phyloP scores from a whole-genome alignment of 306 rosid species.

The Fagus sylvatica region DNA sequence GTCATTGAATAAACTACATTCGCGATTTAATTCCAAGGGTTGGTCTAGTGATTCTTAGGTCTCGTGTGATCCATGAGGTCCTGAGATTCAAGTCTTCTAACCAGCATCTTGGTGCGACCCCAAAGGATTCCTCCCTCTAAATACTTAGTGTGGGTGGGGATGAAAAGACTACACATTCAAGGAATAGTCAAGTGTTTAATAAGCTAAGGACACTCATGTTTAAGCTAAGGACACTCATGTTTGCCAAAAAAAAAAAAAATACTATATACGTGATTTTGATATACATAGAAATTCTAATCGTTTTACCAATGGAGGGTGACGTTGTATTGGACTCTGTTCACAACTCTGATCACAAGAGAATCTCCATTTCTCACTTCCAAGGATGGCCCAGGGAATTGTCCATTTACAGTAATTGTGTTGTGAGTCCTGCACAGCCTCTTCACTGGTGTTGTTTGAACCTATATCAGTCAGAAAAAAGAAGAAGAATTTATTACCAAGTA shows the following conservation, averaged over 20 bases:
- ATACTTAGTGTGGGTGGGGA: too few species aligned
- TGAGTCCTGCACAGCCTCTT: conserved; percentile 58
- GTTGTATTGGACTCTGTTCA: conserved; percentile 41
- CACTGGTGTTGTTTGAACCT: conserved; percentile 48
- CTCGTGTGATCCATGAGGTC: too few species aligned
- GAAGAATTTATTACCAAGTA: background rate
- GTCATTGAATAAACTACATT: conserved; percentile 31
- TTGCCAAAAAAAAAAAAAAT: too few species aligned
- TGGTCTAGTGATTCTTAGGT: too few species aligned
- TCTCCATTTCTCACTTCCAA: conserved; percentile 56
- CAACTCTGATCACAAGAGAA: conserved; percentile 40
- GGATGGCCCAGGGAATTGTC: conserved; percentile 56
- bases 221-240: too few species aligned
- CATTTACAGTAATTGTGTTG: conserved; percentile 47
- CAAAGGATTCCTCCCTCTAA: too few species aligned
- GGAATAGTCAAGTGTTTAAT: too few species aligned
- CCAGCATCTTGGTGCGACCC: too few species aligned
- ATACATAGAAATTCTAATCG: conserved; percentile 21
- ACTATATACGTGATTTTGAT: conserved; percentile 27
- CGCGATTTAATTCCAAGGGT: conserved; percentile 7
- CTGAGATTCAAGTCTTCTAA: too few species aligned
- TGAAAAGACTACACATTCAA: too few species aligned
- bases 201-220: too few species aligned
- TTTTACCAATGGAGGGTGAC: conserved; percentile 52
- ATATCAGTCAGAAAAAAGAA: conserved; percentile 16